A percentile compares a stretch with the other conserved stretches of the same genome.
phyloP scores from a whole-genome alignment of 2,329 filamentous ascomycete genomes.

The Podosphaera leucotricha region DNA sequence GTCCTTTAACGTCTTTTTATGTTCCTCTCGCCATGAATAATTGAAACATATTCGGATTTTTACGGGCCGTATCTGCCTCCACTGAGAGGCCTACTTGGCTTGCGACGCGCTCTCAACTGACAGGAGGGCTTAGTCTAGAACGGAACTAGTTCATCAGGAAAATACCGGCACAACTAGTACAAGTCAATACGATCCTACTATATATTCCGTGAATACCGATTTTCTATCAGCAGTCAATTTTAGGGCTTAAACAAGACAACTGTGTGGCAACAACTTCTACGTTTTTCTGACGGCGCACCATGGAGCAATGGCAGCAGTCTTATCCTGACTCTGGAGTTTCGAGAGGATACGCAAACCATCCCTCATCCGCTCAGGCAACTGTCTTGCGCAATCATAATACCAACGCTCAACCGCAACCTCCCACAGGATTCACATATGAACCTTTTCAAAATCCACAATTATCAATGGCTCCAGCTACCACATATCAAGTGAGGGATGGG shows the following conservation, averaged over 20 bases:
- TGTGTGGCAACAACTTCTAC: background rate
- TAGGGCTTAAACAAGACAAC: background rate
- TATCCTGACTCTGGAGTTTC: conserved; percentile 43
- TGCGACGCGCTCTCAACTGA: conserved; percentile 2
- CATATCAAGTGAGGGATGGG: conserved; percentile 40
- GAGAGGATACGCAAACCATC: conserved; percentile 37
- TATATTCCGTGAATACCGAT: background rate
- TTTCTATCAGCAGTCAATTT: background rate
- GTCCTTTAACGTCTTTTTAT: background rate
- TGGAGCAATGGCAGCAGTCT: conserved; percentile 40
- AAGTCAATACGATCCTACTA: background rate
- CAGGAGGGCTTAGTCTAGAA: background rate
- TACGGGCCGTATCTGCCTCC: conserved; percentile 12
- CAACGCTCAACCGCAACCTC: conserved; percentile 22
- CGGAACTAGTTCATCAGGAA: background rate
- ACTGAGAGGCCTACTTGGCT: conserved; percentile 7
- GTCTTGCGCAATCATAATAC: conserved; percentile 23
- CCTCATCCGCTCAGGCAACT: conserved; percentile 22
- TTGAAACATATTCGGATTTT: conserved; percentile 10
- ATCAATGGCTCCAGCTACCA: conserved; percentile 26
- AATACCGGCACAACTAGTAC: background rate
- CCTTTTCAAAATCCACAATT: conserved; percentile 31
- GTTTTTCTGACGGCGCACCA: conserved; percentile 14
- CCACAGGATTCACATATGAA: conserved; percentile 42
- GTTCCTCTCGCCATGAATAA: conserved; percentile 11